phyloP scores from a whole-genome alignment of 306 rosid species.

The Cicer arietinum region DNA sequence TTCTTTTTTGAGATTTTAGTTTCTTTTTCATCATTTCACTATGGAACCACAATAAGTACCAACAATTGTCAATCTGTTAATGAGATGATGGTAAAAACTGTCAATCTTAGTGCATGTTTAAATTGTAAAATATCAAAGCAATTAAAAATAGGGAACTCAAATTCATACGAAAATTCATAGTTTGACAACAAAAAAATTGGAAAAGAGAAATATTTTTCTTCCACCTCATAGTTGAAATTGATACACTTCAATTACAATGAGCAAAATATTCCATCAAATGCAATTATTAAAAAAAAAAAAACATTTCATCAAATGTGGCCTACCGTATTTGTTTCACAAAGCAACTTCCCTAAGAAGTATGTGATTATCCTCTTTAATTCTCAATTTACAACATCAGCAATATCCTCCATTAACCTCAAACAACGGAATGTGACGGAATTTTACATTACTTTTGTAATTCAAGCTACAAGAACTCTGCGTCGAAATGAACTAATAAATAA shows the following conservation, averaged over 20 bases:
- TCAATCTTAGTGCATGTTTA: neutral
- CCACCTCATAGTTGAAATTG: neutral
- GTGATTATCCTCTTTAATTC: slow-evolving; percentile 42
- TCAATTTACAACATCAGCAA: slow-evolving; percentile 56
- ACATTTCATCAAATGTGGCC: slow-evolving; percentile 29
- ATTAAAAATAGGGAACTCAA: neutral
- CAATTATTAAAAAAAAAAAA: neutral
- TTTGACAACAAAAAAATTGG: neutral
- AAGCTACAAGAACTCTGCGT: slow-evolving; percentile 42
- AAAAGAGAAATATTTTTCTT: neutral
- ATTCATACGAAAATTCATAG: neutral
- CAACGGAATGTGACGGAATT: slow-evolving; percentile 43
- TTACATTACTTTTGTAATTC: slow-evolving; percentile 48
- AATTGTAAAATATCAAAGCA: slow-evolving; percentile 16
- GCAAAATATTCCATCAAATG: slow-evolving; percentile 27
- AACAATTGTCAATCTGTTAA: no score
- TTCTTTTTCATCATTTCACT: no score
- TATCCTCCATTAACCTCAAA: slow-evolving; percentile 45
- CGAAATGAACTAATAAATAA: slow-evolving; percentile 42
- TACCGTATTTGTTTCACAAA: slow-evolving; percentile 16
- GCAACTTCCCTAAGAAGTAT: slow-evolving; percentile 30
- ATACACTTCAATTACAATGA: slow-evolving; percentile 19
- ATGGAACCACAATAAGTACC: no score
- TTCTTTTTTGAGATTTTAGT: no score
- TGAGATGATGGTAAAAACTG: no score